A percentile compares a stretch with the other conserved stretches of the same genome.
phyloP scores from a whole-genome alignment of 2,329 filamentous ascomycete genomes.

The Apiospora arundinis region DNA sequence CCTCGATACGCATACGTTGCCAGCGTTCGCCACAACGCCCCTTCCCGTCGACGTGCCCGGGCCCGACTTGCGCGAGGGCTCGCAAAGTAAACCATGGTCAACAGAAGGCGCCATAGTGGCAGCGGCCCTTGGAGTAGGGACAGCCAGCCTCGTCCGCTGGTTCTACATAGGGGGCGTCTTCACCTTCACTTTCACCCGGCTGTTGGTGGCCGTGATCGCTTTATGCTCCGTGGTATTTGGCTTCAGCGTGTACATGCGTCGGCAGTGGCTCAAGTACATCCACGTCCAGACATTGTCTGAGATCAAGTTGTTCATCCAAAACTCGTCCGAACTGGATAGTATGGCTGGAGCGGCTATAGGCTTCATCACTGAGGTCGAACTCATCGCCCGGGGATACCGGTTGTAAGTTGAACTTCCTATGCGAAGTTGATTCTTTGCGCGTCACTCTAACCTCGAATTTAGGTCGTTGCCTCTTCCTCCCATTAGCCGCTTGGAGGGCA shows the following conservation, averaged over 20 bases:
- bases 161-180: conserved; percentile 36
- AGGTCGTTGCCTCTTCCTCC: conserved; percentile 90
- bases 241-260: conserved; percentile 38
- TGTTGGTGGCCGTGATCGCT: conserved; percentile 32
- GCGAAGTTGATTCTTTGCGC: not conserved
- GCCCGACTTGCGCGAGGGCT: not conserved
- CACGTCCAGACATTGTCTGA: conserved; percentile 39
- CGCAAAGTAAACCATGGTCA: conserved; percentile 27
- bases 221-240: conserved; percentile 31
- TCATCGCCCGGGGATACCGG: conserved; percentile 42
- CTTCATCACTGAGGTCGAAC: conserved; percentile 44
- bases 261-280: conserved; percentile 39
- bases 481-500: conserved; percentile 89
- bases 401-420: conserved; percentile 32
- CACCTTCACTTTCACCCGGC: conserved; percentile 35
- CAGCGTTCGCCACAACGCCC: conserved; percentile 33
- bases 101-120: conserved; percentile 39
- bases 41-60: conserved; percentile 17
- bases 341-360: conserved; percentile 42
- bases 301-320: conserved; percentile 37
- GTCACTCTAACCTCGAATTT: conserved; percentile 26
- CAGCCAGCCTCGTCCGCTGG: conserved; percentile 39
- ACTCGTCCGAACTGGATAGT: conserved; percentile 40
- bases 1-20: conserved; percentile 29
- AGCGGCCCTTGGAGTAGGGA: conserved; percentile 37